A percentile compares a stretch with the other conserved stretches of the same genome.
Conservation (phyloP, 2,329 filamentous ascomycete genomes). For the Ophiostoma ulmi region DNA sequence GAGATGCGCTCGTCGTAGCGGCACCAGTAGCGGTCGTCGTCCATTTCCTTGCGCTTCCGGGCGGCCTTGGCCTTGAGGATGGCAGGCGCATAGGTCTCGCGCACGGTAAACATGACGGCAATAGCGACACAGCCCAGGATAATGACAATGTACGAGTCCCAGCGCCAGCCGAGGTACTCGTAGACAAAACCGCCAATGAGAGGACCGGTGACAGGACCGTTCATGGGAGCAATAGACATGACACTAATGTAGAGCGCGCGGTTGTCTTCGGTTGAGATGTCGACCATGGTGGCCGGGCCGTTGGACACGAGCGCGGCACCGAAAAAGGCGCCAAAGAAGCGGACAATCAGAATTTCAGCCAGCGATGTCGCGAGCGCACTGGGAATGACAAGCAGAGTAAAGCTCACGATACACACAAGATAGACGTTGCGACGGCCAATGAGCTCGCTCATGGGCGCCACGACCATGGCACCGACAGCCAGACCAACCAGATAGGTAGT, state of each 20-base stretch:
- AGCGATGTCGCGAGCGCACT: conserved; percentile 62
- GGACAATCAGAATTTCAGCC: conserved; percentile 56
- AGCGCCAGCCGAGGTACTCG: conserved; percentile 57
- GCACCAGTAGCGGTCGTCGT: conserved; percentile 69
- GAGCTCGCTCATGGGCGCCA: conserved; percentile 66
- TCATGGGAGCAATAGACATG: conserved; percentile 79
- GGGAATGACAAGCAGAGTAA: conserved; percentile 64
- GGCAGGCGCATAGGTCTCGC: conserved; percentile 71
- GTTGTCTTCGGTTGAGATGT: conserved; percentile 75
- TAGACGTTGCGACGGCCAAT: conserved; percentile 63
- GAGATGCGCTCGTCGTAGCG: conserved; percentile 69
- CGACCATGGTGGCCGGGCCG: conserved; percentile 73
- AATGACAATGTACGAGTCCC: conserved; percentile 76
- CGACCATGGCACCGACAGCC: conserved; percentile 62
- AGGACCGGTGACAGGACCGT: conserved; percentile 61
- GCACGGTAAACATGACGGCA: conserved; percentile 53
- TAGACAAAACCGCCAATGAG: conserved; percentile 56
- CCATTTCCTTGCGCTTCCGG: conserved; percentile 59
- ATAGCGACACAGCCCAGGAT: conserved; percentile 64
- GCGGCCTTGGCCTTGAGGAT: conserved; percentile 64
- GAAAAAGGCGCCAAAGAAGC: conserved; percentile 57
- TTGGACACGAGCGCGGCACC: conserved; percentile 73
- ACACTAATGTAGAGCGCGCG: conserved; percentile 78
- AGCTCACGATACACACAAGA: conserved; percentile 55
- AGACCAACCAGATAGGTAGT: conserved; percentile 71